These are phyloP conservation scores for Prinsepia uniflora DNA, from an alignment of 306 rosid species.

Conservation along the genomic window DNA sequence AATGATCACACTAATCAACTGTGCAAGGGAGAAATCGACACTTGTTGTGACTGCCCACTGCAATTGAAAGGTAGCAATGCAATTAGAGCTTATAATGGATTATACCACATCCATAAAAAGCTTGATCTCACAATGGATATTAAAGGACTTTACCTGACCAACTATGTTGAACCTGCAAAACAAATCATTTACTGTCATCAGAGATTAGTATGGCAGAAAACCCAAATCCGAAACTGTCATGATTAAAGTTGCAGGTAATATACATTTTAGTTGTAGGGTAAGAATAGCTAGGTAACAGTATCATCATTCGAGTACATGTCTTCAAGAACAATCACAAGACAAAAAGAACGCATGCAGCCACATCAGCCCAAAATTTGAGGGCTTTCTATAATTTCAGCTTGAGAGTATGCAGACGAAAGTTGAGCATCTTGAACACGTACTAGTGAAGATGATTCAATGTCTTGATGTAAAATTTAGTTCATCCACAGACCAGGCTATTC, in stretches of 20 bases:
- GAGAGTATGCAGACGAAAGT: background rate
- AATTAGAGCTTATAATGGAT: conserved; percentile 24
- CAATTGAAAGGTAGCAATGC: conserved; percentile 36
- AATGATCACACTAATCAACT: conserved; percentile 78
- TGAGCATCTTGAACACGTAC: background rate
- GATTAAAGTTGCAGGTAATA: conserved; percentile 17
- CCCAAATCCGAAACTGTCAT: conserved; percentile 11
- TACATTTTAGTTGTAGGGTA: conserved; percentile 15
- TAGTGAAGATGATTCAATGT: background rate
- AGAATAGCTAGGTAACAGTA: conserved; percentile 1
- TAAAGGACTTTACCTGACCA: conserved; percentile 71
- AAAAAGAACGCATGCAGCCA: background rate
- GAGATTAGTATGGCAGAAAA: conserved; percentile 15
- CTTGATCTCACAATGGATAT: conserved; percentile 27
- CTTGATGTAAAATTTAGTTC: background rate
- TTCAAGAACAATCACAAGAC: background rate
- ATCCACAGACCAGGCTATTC: background rate
- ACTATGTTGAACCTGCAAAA: conserved; percentile 93
- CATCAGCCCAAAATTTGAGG: background rate
- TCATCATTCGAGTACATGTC: background rate
- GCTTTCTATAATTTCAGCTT: conserved; percentile 2
- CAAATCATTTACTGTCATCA: conserved; percentile 27
- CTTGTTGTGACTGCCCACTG: conserved; percentile 99
- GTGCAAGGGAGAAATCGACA: conserved; percentile 83
- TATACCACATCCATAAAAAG: conserved; percentile 17